A percentile compares a stretch with the other conserved stretches of the same genome.
phyloP scores from a whole-genome alignment of 2,329 filamentous ascomycete genomes.

The Fusarium avenaceum region DNA sequence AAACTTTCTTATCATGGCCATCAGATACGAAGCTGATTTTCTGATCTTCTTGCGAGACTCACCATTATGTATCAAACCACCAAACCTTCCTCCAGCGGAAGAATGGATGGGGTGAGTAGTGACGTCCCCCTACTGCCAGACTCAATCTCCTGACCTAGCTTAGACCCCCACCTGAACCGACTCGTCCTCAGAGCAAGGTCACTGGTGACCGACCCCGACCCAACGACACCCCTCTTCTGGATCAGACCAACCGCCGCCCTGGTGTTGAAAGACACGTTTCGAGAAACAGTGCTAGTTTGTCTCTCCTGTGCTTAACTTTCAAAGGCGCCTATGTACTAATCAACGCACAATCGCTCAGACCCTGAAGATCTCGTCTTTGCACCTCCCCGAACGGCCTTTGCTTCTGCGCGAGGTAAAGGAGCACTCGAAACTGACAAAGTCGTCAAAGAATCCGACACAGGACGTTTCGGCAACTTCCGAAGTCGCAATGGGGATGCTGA shows the following conservation, averaged over 20 bases:
- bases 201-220: constrained; percentile 60
- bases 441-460: constrained; percentile 65
- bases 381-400: constrained; percentile 85
- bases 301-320: constrained; percentile 12
- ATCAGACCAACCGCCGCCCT: constrained; percentile 66
- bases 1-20: constrained; percentile 60
- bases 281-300: constrained; percentile 70
- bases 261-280: constrained; percentile 67
- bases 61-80: constrained; percentile 84
- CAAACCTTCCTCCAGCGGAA: constrained; percentile 83
- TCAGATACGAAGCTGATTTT: constrained; percentile 81
- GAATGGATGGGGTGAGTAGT: constrained; percentile 93
- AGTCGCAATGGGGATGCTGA: constrained; percentile 65
- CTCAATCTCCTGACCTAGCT: constrained; percentile 40
- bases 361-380: constrained; percentile 88
- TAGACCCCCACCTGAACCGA: constrained; percentile 62
- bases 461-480: constrained; percentile 72
- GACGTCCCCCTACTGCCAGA: constrained; percentile 15
- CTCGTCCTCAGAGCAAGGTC: constrained; percentile 61
- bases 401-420: constrained; percentile 75
- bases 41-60: constrained; percentile 83
- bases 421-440: constrained; percentile 67
- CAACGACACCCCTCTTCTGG: constrained; percentile 61
- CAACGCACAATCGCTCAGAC: constrained; percentile 57
- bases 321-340: constrained; percentile 29